phyloP scores from a whole-genome alignment of 352 stramenopile species.

The Globisporangium alternatum region DNA sequence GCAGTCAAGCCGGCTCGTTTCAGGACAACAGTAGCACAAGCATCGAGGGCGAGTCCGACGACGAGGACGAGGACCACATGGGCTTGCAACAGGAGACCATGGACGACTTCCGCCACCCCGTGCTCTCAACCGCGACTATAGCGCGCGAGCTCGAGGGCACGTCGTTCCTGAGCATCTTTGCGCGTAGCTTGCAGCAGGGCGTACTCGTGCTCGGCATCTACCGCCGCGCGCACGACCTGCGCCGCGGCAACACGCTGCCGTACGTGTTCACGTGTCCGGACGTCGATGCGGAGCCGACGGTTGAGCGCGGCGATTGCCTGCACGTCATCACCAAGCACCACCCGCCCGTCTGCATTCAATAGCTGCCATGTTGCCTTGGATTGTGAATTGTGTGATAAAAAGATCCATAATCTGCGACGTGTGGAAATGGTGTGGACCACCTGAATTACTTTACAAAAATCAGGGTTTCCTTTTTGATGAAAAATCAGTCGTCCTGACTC shows the following conservation, averaged over 20 bases:
- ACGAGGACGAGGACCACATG: not conserved
- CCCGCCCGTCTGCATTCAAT: conserved; percentile 29
- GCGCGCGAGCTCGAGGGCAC: conserved; percentile 29
- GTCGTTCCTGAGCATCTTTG: conserved; percentile 41
- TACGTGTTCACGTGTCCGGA: conserved; percentile 59
- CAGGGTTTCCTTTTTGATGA: too few species aligned
- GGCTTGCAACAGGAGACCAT: conserved; percentile 13
- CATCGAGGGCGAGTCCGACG: not conserved
- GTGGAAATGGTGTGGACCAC: too few species aligned
- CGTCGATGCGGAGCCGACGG: conserved; percentile 20
- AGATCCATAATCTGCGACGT: too few species aligned
- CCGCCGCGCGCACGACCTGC: conserved; percentile 29
- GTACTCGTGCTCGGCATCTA: conserved; percentile 52
- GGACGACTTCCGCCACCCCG: conserved; percentile 20
- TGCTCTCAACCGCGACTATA: conserved; percentile 34
- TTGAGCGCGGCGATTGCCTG: conserved; percentile 40
- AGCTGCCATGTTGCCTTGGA: not conserved
- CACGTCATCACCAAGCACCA: conserved; percentile 34
- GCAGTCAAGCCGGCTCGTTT: not conserved
- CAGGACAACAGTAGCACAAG: not conserved
- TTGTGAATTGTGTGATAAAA: not conserved
- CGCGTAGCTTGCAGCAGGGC: conserved; percentile 32
- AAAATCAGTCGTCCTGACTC: too few species aligned
- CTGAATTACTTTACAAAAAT: too few species aligned
- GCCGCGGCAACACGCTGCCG: conserved; percentile 41